A percentile compares a stretch with the other conserved stretches of the same genome.
Evolutionary conservation across 108 stramenopile genomes (phyloP).

Genomic region (Fragilaria crotonensis): DNA sequence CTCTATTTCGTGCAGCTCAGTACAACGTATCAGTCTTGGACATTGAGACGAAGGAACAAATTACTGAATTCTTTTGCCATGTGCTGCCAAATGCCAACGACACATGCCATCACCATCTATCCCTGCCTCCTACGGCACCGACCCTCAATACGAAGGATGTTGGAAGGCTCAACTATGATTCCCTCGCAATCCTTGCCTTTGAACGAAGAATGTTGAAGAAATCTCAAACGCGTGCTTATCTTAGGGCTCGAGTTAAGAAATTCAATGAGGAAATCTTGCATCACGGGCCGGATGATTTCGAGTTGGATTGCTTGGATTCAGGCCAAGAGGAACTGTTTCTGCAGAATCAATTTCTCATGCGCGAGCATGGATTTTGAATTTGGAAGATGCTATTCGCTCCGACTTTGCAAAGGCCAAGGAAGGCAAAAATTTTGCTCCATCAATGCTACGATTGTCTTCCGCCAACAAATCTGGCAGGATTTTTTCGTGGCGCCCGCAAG

Average conservation of each 20-base stretch:
- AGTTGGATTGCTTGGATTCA: not conserved
- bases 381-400: not conserved
- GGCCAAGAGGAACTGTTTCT: not conserved
- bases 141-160: not conserved
- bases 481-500: too few species aligned
- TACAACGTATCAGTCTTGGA: not conserved
- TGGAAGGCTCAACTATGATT: not conserved
- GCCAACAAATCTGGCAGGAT: not conserved
- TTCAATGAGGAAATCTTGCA: not conserved
- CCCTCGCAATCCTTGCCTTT: not conserved
- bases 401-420: not conserved
- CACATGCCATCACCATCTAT: not conserved
- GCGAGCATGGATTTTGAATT: not conserved
- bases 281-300: not conserved
- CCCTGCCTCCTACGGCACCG: not conserved
- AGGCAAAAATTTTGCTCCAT: not conserved
- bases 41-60: conserved; percentile 1
- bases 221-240: not conserved
- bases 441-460: not conserved
- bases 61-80: not conserved
- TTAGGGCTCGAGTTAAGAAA: not conserved
- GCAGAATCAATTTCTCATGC: not conserved
- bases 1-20: not conserved
- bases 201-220: not conserved
- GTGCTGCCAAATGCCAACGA: not conserved